Conservation (phyloP, 2,329 filamentous ascomycete species). For the Talaromyces amestolkiae region DNA sequence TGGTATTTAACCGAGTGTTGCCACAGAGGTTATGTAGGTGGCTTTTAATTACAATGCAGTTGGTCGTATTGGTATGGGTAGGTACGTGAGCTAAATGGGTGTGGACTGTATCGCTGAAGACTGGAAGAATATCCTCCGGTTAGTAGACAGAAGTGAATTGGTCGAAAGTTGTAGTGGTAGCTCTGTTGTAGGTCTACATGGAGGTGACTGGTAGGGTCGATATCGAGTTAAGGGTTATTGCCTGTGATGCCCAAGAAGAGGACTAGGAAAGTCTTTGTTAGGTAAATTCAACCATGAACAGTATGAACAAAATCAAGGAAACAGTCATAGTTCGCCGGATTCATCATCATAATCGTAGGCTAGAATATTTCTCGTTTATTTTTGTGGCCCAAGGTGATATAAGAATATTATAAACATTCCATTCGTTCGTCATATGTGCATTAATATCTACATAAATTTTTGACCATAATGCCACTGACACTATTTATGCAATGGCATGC, state of each 20-base stretch:
- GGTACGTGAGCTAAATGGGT: neutral
- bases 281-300: neutral
- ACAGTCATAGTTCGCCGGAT: no score
- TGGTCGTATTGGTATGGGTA: neutral
- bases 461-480: neutral
- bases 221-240: neutral
- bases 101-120: neutral
- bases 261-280: neutral
- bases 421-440: constrained; percentile 13
- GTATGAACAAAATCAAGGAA: neutral
- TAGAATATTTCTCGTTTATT: neutral
- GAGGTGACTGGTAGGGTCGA: neutral
- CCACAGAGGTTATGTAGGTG: neutral
- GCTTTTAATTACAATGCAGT: neutral
- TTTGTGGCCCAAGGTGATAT: no score
- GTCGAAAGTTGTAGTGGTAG: neutral
- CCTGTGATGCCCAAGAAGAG: neutral
- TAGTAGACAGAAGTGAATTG: neutral
- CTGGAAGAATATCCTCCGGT: neutral
- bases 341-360: no score
- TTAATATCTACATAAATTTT: constrained; percentile 13
- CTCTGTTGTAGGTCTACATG: neutral
- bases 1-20: neutral
- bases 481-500: neutral
- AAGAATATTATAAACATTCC: neutral